phyloP scores from a whole-genome alignment of 23 red algal species.

The Gracilaria gracilis region DNA sequence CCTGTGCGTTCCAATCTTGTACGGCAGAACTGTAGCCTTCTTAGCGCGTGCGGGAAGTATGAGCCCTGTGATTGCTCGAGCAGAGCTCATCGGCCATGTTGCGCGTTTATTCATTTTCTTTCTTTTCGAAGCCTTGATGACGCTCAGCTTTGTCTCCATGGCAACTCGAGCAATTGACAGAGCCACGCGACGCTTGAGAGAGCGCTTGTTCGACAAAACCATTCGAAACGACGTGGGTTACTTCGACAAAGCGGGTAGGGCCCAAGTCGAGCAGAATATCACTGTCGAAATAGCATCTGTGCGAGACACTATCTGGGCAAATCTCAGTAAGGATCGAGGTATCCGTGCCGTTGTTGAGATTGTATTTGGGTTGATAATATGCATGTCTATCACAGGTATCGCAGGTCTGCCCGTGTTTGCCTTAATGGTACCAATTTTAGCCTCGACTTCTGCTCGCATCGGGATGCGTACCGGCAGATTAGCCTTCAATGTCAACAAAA shows the following conservation, averaged over 20 bases:
- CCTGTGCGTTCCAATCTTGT: slow-evolving; percentile 28
- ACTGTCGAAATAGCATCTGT: slow-evolving; percentile 35
- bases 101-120: slow-evolving; percentile 17
- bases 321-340: slow-evolving; percentile 66
- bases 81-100: slow-evolving; percentile 3
- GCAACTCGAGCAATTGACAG: slow-evolving; percentile 43
- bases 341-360: slow-evolving; percentile 44
- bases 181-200: slow-evolving; percentile 41
- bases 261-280: slow-evolving; percentile 27
- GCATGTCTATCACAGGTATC: slow-evolving; percentile 28
- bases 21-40: slow-evolving; percentile 26
- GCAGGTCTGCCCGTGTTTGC: slow-evolving; percentile 51
- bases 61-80: slow-evolving; percentile 2
- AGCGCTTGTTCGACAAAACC: slow-evolving; percentile 35
- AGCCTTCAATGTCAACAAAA: slow-evolving; percentile 13
- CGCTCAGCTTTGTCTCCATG: slow-evolving; percentile 35
- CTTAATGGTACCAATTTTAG: slow-evolving; percentile 44
- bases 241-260: slow-evolving; percentile 41
- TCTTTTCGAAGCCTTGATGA: slow-evolving; percentile 18
- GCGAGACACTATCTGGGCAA: slow-evolving; percentile 45
- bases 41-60: slow-evolving; percentile 16
- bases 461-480: slow-evolving; percentile 52
- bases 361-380: slow-evolving; percentile 35
- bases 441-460: slow-evolving; percentile 36
- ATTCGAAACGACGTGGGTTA: slow-evolving; percentile 53